Evolutionary conservation across 2,329 filamentous ascomycete genomes (phyloP), one percentile per base, ranked within the genome.

Genomic region (Diplodia seriata): DNA sequence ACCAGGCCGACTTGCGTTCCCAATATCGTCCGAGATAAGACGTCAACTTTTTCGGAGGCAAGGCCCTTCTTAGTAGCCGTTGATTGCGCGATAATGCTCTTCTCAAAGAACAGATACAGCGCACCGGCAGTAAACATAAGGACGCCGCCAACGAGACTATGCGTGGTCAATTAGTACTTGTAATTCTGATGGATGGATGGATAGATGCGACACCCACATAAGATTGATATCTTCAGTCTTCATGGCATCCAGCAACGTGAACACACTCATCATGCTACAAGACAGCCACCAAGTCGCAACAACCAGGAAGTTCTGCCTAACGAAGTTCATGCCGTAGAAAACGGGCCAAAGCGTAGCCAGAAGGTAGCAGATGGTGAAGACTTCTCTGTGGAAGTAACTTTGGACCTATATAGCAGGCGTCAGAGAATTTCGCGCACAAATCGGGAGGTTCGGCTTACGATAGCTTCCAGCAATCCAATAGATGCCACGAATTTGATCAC

Each of bases 361-460:
- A 31, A 94, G 74, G 75, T 94, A 99, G 67, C 94, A 87, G 0
- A 87, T 81, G 0, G 94, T 97, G 73, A 96, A 90, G 29, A 98
- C 88, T 75, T 97, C 91, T 50, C 95, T 90, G 73, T 94, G 86
- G 68, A 97, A 97, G 77, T 99, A 99, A 62, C 93, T 94, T 80
- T 97, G 84, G 26, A 95, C 93, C 92, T 95, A 54, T 5, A 20
- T 6, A n/a, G 23, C 26, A 26, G 26, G 9, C 20, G 36, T 63
- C 20, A 61, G 43, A 23, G 33, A 9, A 36, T 12, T 18, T 49
- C n/a, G 33, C 20, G 9, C 12, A 29, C 9, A 15, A 66, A 12
- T 1, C 7, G n/a, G 40, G 6, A 49, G 11, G 2, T 5, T 5
- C 43, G 12, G 73, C 81, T 72, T 76, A 84, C 83, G 77, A 99